Evolutionary conservation across 2,329 filamentous ascomycete genomes (phyloP).

Genomic region (Colletotrichum limetticola): DNA sequence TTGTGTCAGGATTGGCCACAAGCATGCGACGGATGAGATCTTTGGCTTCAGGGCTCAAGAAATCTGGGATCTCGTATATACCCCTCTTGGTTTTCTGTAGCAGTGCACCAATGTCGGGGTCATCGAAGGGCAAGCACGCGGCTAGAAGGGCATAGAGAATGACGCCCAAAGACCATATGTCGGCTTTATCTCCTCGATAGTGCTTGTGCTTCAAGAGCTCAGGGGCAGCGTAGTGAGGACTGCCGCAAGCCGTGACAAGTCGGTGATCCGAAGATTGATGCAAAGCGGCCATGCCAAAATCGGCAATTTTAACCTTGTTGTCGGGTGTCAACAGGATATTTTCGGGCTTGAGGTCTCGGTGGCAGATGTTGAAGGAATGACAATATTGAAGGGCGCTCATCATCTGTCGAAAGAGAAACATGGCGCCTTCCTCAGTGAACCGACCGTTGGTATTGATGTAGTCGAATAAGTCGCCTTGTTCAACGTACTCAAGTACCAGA

Average conservation of each 20-base stretch:
- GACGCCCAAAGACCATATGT: slow-evolving; percentile 95
- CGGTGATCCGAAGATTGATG: slow-evolving; percentile 82
- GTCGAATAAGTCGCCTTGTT: slow-evolving; percentile 82
- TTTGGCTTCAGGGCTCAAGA: slow-evolving; percentile 74
- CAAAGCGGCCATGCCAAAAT: slow-evolving; percentile 97
- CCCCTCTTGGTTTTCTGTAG: slow-evolving; percentile 70
- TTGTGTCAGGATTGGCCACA: slow-evolving; percentile 78
- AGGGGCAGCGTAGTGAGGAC: slow-evolving; percentile 95
- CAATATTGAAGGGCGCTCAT: slow-evolving; percentile 93
- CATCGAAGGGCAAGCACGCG: slow-evolving; percentile 85
- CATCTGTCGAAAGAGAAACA: slow-evolving; percentile 92
- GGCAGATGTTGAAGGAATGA: slow-evolving; percentile 93
- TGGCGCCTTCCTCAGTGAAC: slow-evolving; percentile 82
- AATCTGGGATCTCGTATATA: slow-evolving; percentile 69
- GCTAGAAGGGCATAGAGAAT: slow-evolving; percentile 90
- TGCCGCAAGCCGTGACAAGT: slow-evolving; percentile 91
- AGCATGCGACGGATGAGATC: slow-evolving; percentile 86
- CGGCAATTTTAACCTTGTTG: slow-evolving; percentile 89
- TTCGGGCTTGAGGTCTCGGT: slow-evolving; percentile 95
- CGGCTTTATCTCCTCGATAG: slow-evolving; percentile 87
- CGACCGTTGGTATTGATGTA: slow-evolving; percentile 81
- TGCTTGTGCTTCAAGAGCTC: slow-evolving; percentile 82
- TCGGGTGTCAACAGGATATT: slow-evolving; percentile 88
- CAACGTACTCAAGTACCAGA: slow-evolving; percentile 91
- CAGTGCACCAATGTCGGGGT: slow-evolving; percentile 70